Evolutionary conservation across 768 basidiomycete species (phyloP).

Genomic region (Mrakia frigida): DNA sequence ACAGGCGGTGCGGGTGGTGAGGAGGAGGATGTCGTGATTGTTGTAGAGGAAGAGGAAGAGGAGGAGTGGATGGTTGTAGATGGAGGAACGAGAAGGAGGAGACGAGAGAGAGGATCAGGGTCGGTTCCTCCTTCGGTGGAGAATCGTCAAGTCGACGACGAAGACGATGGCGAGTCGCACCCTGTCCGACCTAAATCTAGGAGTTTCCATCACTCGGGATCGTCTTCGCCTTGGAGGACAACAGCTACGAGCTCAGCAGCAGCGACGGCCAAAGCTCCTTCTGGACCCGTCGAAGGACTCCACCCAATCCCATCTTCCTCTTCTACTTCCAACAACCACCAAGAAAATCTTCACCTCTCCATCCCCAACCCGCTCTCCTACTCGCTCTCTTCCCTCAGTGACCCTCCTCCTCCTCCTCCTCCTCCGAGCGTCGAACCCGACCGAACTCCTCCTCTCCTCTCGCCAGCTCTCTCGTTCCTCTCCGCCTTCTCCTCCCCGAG

Average conservation of each 20-base stretch:
- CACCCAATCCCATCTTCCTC: not conserved
- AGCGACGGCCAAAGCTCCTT: not conserved
- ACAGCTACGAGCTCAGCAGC: not conserved
- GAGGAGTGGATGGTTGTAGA: conserved; percentile 2
- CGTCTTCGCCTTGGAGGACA: not conserved
- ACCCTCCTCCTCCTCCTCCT: not conserved
- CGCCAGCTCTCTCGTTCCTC: conserved; percentile 30
- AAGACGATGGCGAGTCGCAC: not conserved
- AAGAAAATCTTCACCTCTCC: not conserved
- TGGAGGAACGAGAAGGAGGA: not conserved
- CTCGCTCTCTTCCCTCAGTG: not conserved
- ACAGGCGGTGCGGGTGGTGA: no score
- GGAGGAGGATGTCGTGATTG: not conserved
- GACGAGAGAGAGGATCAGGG: not conserved
- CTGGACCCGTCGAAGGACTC: not conserved
- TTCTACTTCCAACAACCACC: not conserved
- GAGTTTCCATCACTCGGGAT: conserved; percentile 3
- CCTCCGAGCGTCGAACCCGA: not conserved
- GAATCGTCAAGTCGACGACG: not conserved
- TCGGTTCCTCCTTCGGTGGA: conserved; percentile 12
- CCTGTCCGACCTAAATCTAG: conserved; percentile 6
- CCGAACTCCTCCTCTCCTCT: conserved; percentile 14
- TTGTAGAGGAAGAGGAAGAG: not conserved
- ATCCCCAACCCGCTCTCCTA: not conserved
- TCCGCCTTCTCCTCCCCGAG: conserved; percentile 28